Evolutionary conservation across 176 grass and related monocot species (phyloP).

Genomic region (Secale cereale): DNA sequence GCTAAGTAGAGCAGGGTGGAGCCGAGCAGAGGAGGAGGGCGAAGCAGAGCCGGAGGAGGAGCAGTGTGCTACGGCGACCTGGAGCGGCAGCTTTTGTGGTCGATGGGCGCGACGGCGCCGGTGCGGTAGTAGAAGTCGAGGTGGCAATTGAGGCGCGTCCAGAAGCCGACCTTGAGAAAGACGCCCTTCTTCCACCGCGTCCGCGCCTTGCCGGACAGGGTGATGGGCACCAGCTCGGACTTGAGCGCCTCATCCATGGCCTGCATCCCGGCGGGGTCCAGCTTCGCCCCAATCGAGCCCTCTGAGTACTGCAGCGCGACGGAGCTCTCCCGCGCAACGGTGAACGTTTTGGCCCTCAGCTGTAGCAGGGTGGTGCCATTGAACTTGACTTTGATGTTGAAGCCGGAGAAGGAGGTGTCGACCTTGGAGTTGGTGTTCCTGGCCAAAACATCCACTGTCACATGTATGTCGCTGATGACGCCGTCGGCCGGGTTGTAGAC

Average conservation of each 20-base stretch:
- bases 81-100: conserved; percentile 32
- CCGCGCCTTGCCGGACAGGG: conserved; percentile 56
- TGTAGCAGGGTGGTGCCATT: conserved; percentile 43
- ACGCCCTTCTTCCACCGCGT: conserved; percentile 70
- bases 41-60: no score
- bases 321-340: conserved; percentile 46
- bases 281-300: neutral
- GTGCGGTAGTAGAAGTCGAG: conserved; percentile 59
- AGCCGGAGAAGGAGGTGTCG: conserved; percentile 60
- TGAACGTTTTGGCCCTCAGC: conserved; percentile 41
- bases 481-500: conserved; percentile 39
- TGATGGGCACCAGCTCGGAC: conserved; percentile 45
- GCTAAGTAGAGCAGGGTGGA: no score
- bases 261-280: conserved; percentile 36
- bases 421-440: conserved; percentile 67
- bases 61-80: conserved; percentile 23
- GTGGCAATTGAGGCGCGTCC: conserved; percentile 53
- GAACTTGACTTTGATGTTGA: conserved; percentile 54
- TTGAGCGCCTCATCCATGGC: conserved; percentile 47
- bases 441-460: neutral
- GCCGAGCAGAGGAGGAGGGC: neutral
- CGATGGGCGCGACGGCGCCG: conserved; percentile 42
- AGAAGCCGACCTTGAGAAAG: conserved; percentile 54
- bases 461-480: conserved; percentile 36
- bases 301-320: conserved; percentile 47